Evolutionary conservation across 176 grass and related monocot genomes (phyloP).

Genomic region (Oryza brachyantha): DNA sequence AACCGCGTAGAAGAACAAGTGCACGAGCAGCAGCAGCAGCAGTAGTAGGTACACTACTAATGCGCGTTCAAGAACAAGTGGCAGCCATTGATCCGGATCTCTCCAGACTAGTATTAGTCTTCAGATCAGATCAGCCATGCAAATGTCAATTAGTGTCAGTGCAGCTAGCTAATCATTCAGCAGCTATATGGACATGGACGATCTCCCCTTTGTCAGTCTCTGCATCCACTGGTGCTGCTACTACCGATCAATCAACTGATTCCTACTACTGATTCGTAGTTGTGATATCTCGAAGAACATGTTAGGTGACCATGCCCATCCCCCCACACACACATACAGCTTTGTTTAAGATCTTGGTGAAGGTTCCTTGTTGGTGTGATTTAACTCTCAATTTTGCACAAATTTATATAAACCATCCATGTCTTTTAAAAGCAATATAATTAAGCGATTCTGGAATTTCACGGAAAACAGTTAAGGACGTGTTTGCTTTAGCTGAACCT

Average conservation of each 20-base stretch:
- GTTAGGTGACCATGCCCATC: neutral
- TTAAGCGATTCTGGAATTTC: too few species aligned
- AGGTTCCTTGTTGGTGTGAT: too few species aligned
- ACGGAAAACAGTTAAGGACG: too few species aligned
- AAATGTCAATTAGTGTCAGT: neutral
- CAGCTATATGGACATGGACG: neutral
- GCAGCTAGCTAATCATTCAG: neutral
- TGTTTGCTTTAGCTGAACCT: too few species aligned
- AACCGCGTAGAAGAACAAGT: neutral
- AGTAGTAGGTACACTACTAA: neutral
- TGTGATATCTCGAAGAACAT: neutral
- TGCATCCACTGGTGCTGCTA: neutral
- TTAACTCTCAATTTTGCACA: too few species aligned
- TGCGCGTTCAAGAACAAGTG: too few species aligned
- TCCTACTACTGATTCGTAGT: neutral
- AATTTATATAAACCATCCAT: too few species aligned
- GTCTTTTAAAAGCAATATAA: too few species aligned
- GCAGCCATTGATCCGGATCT: neutral
- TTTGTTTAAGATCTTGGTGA: neutral
- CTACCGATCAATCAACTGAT: neutral
- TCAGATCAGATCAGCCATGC: neutral
- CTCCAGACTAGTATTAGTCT: too few species aligned
- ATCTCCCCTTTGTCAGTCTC: neutral
- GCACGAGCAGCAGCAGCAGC: neutral
- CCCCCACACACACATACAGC: neutral